Evolutionary conservation across 2,329 filamentous ascomycete species (phyloP), one percentile per base, ranked within the genome.

Genomic region (Penicillium polonicum): DNA sequence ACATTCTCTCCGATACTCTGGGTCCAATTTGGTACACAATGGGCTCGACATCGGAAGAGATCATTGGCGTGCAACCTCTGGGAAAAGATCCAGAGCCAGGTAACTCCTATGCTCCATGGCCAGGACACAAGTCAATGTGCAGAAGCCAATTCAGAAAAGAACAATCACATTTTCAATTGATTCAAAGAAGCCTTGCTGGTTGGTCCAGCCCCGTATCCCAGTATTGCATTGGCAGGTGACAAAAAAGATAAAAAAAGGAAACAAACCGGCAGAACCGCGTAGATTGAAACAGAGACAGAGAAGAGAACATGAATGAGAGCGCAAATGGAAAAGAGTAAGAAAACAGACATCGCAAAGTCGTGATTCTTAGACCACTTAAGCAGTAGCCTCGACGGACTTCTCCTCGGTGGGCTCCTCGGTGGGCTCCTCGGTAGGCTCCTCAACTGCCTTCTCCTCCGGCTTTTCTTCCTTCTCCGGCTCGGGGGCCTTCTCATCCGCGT

Each of bases 401-500:
- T 71, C 70, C 38, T 70, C 71, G 17, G 64, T n/a, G n/a, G n/a
- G n/a, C 17, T 60, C 62, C n/a, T 61, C 58, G n/a, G 49, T 54
- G 57, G 74, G 70, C 49, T 70, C 69, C n/a, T 61, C 58, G 21
- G 49, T 54, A 56, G 74, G 70, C 49, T 70, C 69, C 35, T 66
- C 68, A 21, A 69, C 60, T 6, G 62, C 29, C 45, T 70, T 66
- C 31, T 65, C 44, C 29, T 48, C 44, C 3, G 44, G 19, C 44
- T 46, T 33, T 23, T 76, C 70, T 56, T 74, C 70, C 74, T 69
- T 70, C 58, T 72, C 69, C 8, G 56, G 51, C 48, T 65, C 50
- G 38, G 55, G 48, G 25, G 69, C 62, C 57, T 74, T 74, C 42
- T 73, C 72, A 50, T 77, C 72, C 29, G 73, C 74, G 44, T 72